Base-by-base conservation (phyloP, 495 filamentous ascomycete genomes). In the Wilcoxina mikolae region DNA sequence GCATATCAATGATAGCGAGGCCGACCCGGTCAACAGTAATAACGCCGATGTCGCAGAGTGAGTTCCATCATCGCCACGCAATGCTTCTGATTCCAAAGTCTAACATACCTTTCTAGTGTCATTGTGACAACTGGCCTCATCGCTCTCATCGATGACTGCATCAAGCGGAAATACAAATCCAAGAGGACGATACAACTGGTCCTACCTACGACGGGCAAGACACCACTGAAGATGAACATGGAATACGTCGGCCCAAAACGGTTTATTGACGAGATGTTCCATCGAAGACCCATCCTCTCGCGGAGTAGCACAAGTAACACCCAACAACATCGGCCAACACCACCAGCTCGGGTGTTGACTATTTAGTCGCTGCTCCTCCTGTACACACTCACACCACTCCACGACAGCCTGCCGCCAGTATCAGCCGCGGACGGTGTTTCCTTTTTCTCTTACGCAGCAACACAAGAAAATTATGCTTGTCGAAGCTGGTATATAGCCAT, bases 41-140 rank as follows among this genome's bases (percentile, higher is more conserved):
- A 69, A 76, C 64, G 81, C 80, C 55, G 91, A 95, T 66, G 77
- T 90, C 68, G 85, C 86, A 58, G 91, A 98, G 89, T 95, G 80
- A 86, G 88, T 85, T 33, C 50, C 51, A 54, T 45, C 35, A 62
- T 55, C 58, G 53, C 35, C 51, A 33, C 47, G 43, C 54, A 51
- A 58, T 46, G 29, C 22, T 26, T 29, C 27, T 52, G 48, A 59
- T 49, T 5, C 12, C 15, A 33, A 50, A 66, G 68, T 52, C 24
- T 51, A 35, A 55, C 39, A 35, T 49, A 50, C 15, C 11, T 26
- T 29, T 57, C 25, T 53, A 94, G 89, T 64, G 83, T 88, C 57
- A 83, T 96, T 61, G 78, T 98, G 53, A 81, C 89, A 22, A 90
- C 89, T 46, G 91, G 90, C 35, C 74, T 98, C 62, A 84, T 93